Base-by-base conservation (phyloP, 768 basidiomycete species). In the Kwoniella botswanensis region DNA sequence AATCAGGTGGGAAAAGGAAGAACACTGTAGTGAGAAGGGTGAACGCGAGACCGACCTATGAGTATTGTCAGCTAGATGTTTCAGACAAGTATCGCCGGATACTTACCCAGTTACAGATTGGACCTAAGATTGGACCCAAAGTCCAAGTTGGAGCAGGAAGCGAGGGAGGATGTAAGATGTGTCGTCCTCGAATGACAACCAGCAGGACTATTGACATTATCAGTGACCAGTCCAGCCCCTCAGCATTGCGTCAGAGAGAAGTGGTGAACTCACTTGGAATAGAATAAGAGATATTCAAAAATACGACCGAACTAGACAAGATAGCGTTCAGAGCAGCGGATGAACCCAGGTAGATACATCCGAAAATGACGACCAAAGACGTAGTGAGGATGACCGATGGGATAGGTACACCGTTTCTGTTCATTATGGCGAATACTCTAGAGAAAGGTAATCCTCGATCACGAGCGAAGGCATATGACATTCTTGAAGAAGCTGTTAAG, bases 81-180 rank as follows among this genome's bases (percentile, higher is more conserved):
- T 1, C 35, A 35, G 6, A 1, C 35, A 35, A 35, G 4, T 1
- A 12, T 21, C 44, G 18, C 44, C 5, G 56, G 17, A 12, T 21
- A 71, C 75, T 62, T 53, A 76, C 77, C 21, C 76, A 44, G 35
- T 79, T 77, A 70, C 65, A 67, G 55, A 77, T 71, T 0, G 76
- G 78, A 0, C 77, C 77, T 4, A 78, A 57, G 53, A 78, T 71
- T 11, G 75, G 70, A 10, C 84, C 84, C 50, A 84, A 80, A 26
- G 77, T 77, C 71, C 81, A 81, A 5, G 80, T 82, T 4, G 83
- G 83, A n/a, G 79, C 76, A 56, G 78, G 79, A 60, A 81, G 75
- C 22, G 62, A 72, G 41, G 81, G 73, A 5, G 68, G 76, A 10
- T 57, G 63, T 21, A 80, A 64, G 46, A 75, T 69, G 18, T 71